Conservation (phyloP, 345 rosid species). For the Gynandropsis gynandra region DNA sequence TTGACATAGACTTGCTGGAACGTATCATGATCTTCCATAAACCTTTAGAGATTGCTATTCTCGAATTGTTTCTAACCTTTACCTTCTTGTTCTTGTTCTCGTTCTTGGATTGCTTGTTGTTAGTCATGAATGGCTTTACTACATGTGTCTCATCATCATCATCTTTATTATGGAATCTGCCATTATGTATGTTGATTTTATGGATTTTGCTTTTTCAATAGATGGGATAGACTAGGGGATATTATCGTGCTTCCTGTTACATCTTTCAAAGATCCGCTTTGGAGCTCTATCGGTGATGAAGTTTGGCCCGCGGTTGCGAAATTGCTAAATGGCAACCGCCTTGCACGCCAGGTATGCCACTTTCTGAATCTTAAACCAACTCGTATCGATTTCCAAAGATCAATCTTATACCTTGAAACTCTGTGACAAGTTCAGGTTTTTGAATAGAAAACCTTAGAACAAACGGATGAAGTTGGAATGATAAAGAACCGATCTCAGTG, state of each 20-base stretch:
- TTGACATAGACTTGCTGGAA: no score
- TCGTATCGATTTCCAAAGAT: neutral
- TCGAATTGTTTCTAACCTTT: no score
- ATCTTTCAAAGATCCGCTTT: conserved; percentile 66
- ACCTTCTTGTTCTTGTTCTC: no score
- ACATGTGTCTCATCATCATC: no score
- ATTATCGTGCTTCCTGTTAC: conserved; percentile 74
- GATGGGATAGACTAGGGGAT: conserved; percentile 92
- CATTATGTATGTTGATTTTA: conserved; percentile 2
- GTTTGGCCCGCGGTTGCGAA: conserved; percentile 67
- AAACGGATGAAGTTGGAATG: neutral
- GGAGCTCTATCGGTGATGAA: conserved; percentile 61
- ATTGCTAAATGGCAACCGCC: conserved; percentile 53
- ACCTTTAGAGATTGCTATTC: no score
- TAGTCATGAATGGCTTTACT: no score
- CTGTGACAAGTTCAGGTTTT: neutral
- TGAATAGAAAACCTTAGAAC: no score
- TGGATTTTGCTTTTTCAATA: conserved; percentile 26
- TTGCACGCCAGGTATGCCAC: conserved; percentile 70
- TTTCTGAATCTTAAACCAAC: conserved; percentile 1
- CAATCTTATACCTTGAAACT: neutral
- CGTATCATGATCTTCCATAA: no score
- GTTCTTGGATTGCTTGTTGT: no score
- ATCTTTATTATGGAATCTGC: no score
- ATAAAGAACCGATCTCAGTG: neutral